Percentiles rank a stretch among this genome's conserved stretches.
phyloP scores from a whole-genome alignment of 805 yeast genomes.

The Tanozyma kutaoensis region DNA sequence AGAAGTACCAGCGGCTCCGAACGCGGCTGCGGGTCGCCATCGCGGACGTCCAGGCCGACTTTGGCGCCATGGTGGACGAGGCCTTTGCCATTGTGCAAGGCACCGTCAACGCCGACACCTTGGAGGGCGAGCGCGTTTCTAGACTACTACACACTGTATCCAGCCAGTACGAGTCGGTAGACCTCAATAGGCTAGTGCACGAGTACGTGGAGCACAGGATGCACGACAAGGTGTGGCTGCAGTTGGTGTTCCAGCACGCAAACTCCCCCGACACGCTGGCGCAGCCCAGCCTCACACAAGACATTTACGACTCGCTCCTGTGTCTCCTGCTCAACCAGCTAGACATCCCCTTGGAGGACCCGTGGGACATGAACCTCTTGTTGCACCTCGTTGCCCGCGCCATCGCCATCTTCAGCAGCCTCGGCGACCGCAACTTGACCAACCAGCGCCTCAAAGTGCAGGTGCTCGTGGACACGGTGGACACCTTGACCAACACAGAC shows the following conservation, averaged over 20 bases:
- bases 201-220: conserved; percentile 61
- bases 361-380: conserved; percentile 24
- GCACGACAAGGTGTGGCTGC: conserved; percentile 55
- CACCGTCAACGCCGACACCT: conserved; percentile 19
- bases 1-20: conserved; percentile 16
- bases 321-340: conserved; percentile 35
- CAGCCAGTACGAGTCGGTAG: conserved; percentile 22
- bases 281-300: conserved; percentile 10
- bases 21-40: conserved; percentile 15
- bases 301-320: conserved; percentile 20
- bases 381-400: conserved; percentile 36
- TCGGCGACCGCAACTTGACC: conserved; percentile 22
- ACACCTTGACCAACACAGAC: conserved; percentile 27
- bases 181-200: conserved; percentile 42
- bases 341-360: conserved; percentile 29
- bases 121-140: conserved; percentile 21
- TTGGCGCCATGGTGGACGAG: conserved; percentile 18
- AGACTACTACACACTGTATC: conserved; percentile 16
- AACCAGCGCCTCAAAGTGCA: conserved; percentile 34
- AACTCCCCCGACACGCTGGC: conserved; percentile 10
- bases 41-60: conserved; percentile 13
- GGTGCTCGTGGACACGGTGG: conserved; percentile 38
- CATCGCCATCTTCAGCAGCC: conserved; percentile 32
- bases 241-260: conserved; percentile 18
- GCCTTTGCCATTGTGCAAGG: conserved; percentile 24